These are phyloP conservation scores for Ceratobasidium sp. DNA, from an alignment of 1,284 basidiomycete genomes.

Conservation along the genomic window DNA sequence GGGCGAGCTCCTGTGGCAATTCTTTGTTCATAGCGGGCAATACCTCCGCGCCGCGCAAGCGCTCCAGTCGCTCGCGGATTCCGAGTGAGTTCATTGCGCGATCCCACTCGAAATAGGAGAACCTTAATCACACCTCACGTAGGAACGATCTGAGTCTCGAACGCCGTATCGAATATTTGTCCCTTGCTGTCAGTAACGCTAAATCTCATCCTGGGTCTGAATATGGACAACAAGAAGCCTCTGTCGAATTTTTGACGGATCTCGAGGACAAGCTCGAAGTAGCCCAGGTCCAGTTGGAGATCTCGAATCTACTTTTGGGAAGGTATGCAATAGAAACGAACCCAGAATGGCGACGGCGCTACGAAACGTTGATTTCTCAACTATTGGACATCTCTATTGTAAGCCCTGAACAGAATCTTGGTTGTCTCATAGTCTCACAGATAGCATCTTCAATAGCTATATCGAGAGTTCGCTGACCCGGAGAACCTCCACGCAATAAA, in stretches of 20 bases:
- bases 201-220: conserved; percentile 88
- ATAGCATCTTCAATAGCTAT: conserved; percentile 64
- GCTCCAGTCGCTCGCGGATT: conserved; percentile 75
- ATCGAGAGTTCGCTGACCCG: conserved; percentile 86
- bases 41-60: conserved; percentile 87
- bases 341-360: conserved; percentile 51
- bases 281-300: conserved; percentile 93
- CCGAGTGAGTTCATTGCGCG: conserved; percentile 61
- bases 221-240: conserved; percentile 78
- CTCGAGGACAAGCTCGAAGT: conserved; percentile 97
- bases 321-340: conserved; percentile 50
- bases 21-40: conserved; percentile 90
- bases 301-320: conserved; percentile 70
- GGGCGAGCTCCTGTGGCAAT: conserved; percentile 94
- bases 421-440: conserved; percentile 36
- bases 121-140: conserved; percentile 15
- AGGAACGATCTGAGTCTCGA: conserved; percentile 76
- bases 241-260: conserved; percentile 89
- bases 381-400: conserved; percentile 78
- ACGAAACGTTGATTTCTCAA: conserved; percentile 52
- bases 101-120: neutral
- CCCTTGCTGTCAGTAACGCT: conserved; percentile 92
- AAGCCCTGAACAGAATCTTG: conserved; percentile 42
- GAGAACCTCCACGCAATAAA: conserved; percentile 86
- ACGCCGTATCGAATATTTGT: conserved; percentile 84